Conservation (phyloP, 2,329 filamentous ascomycete genomes). For the Cryphonectria japonica region DNA sequence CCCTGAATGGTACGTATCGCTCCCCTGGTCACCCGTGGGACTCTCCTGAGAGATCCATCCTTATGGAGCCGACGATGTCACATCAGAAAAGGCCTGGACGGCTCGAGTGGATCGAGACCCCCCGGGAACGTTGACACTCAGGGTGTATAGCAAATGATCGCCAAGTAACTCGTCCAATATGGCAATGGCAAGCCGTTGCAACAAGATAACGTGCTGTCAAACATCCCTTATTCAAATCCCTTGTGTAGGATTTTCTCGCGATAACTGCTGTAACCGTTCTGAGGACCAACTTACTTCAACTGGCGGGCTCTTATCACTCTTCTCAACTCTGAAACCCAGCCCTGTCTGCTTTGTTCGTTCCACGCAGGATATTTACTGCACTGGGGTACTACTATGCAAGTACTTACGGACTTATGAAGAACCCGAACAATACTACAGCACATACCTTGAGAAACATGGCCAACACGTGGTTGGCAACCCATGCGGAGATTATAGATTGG, state of each 20-base stretch:
- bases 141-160: not conserved
- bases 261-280: not conserved
- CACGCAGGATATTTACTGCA: too few species aligned
- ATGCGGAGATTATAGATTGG: not conserved
- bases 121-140: not conserved
- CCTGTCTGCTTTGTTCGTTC: too few species aligned
- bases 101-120: not conserved
- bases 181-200: not conserved
- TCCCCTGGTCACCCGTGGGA: not conserved
- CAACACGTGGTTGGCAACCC: not conserved
- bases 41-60: not conserved
- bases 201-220: not conserved
- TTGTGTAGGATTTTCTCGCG: not conserved
- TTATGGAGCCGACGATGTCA: not conserved
- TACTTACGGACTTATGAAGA: not conserved
- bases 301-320: not conserved
- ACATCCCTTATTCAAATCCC: not conserved
- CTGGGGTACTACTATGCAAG: too few species aligned
- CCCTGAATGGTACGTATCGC: not conserved
- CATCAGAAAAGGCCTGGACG: not conserved
- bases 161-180: not conserved
- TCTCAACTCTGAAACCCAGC: not conserved
- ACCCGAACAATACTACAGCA: not conserved
- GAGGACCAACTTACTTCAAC: not conserved
- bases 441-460: not conserved